Evolutionary conservation across 176 grass and related monocot species (phyloP).

Genomic region (Phoenix roebelenii): DNA sequence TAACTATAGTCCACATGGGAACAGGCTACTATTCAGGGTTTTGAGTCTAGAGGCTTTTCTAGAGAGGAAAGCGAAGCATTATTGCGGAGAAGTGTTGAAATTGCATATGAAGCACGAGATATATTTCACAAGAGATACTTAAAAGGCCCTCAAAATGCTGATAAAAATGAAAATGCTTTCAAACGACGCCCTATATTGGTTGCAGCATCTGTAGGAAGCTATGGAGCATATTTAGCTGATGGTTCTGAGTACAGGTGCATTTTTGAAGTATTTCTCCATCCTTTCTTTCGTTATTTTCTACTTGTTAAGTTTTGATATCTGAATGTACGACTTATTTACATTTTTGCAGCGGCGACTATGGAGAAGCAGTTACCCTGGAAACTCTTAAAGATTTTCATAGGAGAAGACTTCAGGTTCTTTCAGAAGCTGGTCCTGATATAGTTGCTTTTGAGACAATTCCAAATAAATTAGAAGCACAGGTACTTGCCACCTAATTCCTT

Average conservation of each 20-base stretch:
- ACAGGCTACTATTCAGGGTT: conserved; percentile 45
- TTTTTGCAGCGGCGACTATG: conserved; percentile 38
- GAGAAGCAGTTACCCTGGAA: conserved; percentile 23
- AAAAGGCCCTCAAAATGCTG: neutral
- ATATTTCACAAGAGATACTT: conserved; percentile 30
- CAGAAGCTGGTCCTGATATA: conserved; percentile 39
- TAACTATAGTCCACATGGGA: neutral
- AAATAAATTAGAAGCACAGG: conserved; percentile 46
- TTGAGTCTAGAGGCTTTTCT: conserved; percentile 41
- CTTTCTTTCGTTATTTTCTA: neutral
- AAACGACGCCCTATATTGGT: conserved; percentile 27
- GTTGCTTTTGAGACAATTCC: conserved; percentile 56
- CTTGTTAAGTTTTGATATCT: neutral
- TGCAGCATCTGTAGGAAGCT: conserved; percentile 43
- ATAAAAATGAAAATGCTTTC: neutral
- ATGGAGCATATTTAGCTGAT: conserved; percentile 50
- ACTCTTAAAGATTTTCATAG: conserved; percentile 50
- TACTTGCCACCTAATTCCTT: neutral
- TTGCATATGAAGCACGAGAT: conserved; percentile 34
- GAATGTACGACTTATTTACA: neutral
- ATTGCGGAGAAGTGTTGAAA: conserved; percentile 37
- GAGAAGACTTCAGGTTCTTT: conserved; percentile 45
- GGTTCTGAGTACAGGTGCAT: conserved; percentile 43
- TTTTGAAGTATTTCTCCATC: neutral
- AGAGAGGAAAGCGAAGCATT: conserved; percentile 41